phyloP scores from a whole-genome alignment of 441 rosid species.

The Populus hybrid region DNA sequence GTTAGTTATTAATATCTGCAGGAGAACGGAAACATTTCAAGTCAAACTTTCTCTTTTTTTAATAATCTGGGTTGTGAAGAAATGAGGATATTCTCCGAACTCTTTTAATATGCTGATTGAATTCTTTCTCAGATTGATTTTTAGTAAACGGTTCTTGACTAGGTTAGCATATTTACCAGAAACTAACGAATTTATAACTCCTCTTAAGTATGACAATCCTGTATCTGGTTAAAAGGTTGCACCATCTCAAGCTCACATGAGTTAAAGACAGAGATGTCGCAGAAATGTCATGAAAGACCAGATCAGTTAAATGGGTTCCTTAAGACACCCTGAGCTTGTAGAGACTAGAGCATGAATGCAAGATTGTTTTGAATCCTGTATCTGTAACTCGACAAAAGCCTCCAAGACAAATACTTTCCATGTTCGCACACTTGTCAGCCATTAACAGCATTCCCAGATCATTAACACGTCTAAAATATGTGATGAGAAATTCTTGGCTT shows the following conservation, averaged over 20 bases:
- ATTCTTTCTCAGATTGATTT: neutral
- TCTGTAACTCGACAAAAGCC: conserved; percentile 93
- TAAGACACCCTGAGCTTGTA: conserved; percentile 71
- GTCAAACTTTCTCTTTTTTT: neutral
- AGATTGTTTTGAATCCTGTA: conserved; percentile 72
- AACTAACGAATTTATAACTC: conserved; percentile 50
- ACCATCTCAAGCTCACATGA: conserved; percentile 83
- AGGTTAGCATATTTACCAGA: neutral
- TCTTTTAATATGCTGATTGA: neutral
- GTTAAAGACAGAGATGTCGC: conserved; percentile 73
- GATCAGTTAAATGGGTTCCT: conserved; percentile 71
- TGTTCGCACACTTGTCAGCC: conserved; percentile 75
- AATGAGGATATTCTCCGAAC: neutral
- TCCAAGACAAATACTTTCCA: conserved; percentile 83
- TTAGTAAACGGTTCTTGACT: neutral
- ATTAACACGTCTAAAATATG: conserved; percentile 74
- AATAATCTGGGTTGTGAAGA: neutral
- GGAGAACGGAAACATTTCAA: neutral
- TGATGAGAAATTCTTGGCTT: conserved; percentile 65
- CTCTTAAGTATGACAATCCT: conserved; percentile 57
- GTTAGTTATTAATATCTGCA: too few species aligned
- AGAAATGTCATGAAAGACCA: conserved; percentile 81
- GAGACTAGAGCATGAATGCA: conserved; percentile 75
- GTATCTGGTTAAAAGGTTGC: conserved; percentile 66
- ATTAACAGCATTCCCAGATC: conserved; percentile 90